phyloP scores from a whole-genome alignment of 2,329 filamentous ascomycete genomes.

The Verticillium alfalfae region DNA sequence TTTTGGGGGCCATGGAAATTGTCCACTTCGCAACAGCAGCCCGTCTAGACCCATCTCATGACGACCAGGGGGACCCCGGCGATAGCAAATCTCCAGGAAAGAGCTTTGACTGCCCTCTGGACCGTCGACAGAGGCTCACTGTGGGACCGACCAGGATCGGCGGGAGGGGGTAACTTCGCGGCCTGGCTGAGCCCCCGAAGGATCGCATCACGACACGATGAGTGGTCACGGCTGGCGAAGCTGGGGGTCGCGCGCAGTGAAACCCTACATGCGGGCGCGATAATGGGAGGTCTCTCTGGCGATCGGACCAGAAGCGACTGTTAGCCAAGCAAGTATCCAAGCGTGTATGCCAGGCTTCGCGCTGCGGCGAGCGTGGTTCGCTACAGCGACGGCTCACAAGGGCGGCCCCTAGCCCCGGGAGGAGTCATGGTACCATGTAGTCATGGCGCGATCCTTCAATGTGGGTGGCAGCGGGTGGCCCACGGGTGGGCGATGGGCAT shows the following conservation, averaged over 20 bases:
- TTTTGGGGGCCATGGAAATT: neutral
- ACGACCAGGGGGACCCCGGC: neutral
- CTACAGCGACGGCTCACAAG: neutral
- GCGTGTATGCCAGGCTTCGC: neutral
- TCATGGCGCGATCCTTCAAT: neutral
- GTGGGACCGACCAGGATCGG: neutral
- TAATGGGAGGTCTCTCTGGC: neutral
- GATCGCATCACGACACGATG: neutral
- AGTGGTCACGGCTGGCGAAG: neutral
- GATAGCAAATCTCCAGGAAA: neutral
- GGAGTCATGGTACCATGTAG: neutral
- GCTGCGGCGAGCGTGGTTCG: neutral
- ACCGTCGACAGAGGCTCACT: neutral
- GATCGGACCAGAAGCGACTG: neutral
- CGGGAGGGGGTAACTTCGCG: neutral
- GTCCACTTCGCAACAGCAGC: neutral
- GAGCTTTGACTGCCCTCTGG: neutral
- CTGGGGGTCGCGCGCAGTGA: neutral
- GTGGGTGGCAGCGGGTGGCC: neutral
- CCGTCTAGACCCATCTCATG: neutral
- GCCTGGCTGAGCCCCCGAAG: neutral
- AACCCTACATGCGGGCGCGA: neutral
- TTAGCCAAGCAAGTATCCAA: neutral
- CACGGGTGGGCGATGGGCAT: neutral
- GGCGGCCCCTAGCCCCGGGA: neutral